Evolutionary conservation across 495 filamentous ascomycete species (phyloP), one percentile per base, ranked within the genome.

Genomic region (Trichoderma virens): DNA sequence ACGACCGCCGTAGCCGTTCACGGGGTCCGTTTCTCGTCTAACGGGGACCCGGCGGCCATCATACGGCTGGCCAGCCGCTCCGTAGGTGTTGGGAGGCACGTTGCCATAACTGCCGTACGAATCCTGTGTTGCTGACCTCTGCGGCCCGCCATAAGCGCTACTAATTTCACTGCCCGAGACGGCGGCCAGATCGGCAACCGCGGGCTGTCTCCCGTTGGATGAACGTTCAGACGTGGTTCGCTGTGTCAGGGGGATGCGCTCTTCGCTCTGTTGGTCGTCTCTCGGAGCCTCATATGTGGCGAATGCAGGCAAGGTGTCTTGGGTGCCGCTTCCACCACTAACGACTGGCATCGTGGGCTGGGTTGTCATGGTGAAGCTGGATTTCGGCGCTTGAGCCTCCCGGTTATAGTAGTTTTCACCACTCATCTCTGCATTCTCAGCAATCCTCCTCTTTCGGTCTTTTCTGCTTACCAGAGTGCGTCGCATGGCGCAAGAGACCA

Each of bases 401-500:
- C 89, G 86, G 67, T 87, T 88, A 73, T 95, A 97, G 73, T 88
- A 97, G 71, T 90, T 93, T 66, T 93, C 84, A 23, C 92, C 92
- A 72, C 90, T 98, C 92, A 96, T 97, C 70, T 96, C 91, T 2
- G 92, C 86, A 72, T 96, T 96, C 69, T 94, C 90, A 1, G 88
- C 90, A 70, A 98, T 96, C 30, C 92, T 85, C 79, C 86, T 91
- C 80, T 92, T 92, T 65, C 93, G 81, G 13, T 93, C 92, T 78
- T 97, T 97, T 61, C 93, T 85, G 71, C 89, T 89, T 62, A 98
- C 93, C 13, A 98, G 79, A 1, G 93, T 96, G 56, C 94, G 87
- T 65, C 94, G 89, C 92, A 98, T 98, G n/a, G 92, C 92, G 71
- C 94, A 98, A 11, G 90, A 93, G 61, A 97, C 86, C 60, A 98